A percentile compares a stretch with the other conserved stretches of the same genome.
These are phyloP conservation scores for Sarocladium brachiariae DNA, from an alignment of 2,329 filamentous ascomycete genomes.

Conservation along the genomic window DNA sequence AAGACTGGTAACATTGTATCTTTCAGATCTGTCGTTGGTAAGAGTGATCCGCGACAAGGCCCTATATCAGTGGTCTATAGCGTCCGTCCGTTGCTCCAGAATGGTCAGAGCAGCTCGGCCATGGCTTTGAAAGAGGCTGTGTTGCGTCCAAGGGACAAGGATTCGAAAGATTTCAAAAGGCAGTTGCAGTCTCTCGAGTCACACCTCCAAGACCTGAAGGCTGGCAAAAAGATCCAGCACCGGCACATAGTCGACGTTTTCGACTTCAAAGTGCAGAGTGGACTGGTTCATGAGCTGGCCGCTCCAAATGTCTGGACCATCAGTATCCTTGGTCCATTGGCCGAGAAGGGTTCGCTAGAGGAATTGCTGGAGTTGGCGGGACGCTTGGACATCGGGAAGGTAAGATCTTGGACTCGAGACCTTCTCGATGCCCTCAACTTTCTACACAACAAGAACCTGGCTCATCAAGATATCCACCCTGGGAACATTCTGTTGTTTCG, in stretches of 20 bases:
- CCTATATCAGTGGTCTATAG: slow-evolving; percentile 63
- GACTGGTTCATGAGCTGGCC: slow-evolving; percentile 31
- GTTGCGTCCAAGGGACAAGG: slow-evolving; percentile 47
- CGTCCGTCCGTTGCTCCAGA: slow-evolving; percentile 59
- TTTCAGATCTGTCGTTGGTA: slow-evolving; percentile 67
- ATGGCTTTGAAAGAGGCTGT: slow-evolving; percentile 68
- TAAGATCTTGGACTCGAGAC: slow-evolving; percentile 86
- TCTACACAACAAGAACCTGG: slow-evolving; percentile 75
- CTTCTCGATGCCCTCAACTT: slow-evolving; percentile 83
- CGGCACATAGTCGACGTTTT: slow-evolving; percentile 71
- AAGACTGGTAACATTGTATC: slow-evolving; percentile 54
- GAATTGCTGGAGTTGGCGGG: slow-evolving; percentile 78
- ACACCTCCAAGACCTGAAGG: slow-evolving; percentile 67
- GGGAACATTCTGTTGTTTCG: slow-evolving; percentile 73
- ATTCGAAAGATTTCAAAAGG: slow-evolving; percentile 61
- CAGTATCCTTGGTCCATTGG: slow-evolving; percentile 67
- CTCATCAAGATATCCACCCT: slow-evolving; percentile 77
- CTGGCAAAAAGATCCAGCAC: slow-evolving; percentile 67
- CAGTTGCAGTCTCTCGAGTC: slow-evolving; percentile 70
- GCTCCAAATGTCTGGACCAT: slow-evolving; percentile 56
- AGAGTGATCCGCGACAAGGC: slow-evolving; percentile 58
- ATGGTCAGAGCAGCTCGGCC: slow-evolving; percentile 50
- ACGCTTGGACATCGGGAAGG: slow-evolving; percentile 63
- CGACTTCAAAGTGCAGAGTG: slow-evolving; percentile 70
- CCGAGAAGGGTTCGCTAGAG: slow-evolving; percentile 74